Base-by-base conservation (phyloP, 805 yeast genomes). In the Lachancea nothofagi region DNA sequence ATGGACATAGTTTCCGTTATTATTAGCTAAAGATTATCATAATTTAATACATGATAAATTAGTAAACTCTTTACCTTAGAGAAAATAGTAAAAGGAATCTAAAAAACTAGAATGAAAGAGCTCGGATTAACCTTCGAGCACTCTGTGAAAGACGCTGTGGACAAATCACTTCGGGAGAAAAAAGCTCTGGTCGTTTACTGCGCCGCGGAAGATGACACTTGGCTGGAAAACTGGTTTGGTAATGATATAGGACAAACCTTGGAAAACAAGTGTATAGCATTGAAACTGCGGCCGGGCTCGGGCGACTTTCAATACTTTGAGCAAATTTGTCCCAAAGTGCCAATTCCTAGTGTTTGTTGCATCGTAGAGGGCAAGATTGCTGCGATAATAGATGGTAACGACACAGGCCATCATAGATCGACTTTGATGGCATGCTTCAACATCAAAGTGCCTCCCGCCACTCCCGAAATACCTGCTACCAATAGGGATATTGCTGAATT, bases 331-430 rank as follows among this genome's bases (percentile, higher is more conserved):
- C 77, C 77, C 2, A 60, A 66, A 13, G 62, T 70, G 6, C 51
- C 50, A 0, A 66, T 70, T 3, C 89, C 89, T 1, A 70, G 83
- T 45, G 61, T 81, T 18, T 71, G 75, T 50, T 61, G 80, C 10
- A 66, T 83, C n/a, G 61, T 57, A 24, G 60, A 65, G 8, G 77
- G 81, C 5, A 54, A 62, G 28, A 64, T 78, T 4, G 45, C 73
- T 24, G 77, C 70, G 33, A 49, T 66, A 2, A 59, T 77, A 8
- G 58, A 61, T 7, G 68, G 61, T 5, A 66, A 59, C 2, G 47
- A 61, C 2, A 31, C 55, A 3, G 31, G 7, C n/a, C 19, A 35
- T 9, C 18, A 35, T 8, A 27, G 32, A 28, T 20, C n/a, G 7
- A 28, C 38, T 7, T 27, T 35, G 27, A 10, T 27, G 14, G 12